phyloP scores from a whole-genome alignment of 495 filamentous ascomycete species.

The Hyaloscypha finlandica region DNA sequence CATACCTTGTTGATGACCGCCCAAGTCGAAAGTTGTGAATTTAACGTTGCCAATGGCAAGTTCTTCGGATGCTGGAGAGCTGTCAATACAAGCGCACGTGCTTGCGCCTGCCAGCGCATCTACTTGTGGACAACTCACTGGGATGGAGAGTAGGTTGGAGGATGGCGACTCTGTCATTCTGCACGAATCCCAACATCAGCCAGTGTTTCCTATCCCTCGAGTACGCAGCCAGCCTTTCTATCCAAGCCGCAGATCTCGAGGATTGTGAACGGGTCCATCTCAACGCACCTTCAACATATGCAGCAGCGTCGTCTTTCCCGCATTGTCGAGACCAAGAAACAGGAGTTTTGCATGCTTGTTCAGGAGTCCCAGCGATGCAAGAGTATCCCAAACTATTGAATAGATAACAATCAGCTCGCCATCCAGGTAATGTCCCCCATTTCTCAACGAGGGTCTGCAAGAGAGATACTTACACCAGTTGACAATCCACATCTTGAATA shows the following conservation, averaged over 20 bases:
- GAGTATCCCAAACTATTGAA: conserved; percentile 81
- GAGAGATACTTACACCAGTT: conserved; percentile 81
- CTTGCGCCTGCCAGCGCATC: conserved; percentile 7
- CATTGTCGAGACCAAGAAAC: conserved; percentile 95
- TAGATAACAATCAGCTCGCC: conserved; percentile 25
- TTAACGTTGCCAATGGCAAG: conserved; percentile 93
- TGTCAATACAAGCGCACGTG: conserved; percentile 27
- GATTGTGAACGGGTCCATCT: conserved; percentile 9
- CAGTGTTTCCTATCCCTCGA: conserved; percentile 3
- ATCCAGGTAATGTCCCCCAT: conserved; percentile 17
- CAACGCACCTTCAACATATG: conserved; percentile 86
- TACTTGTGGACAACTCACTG: conserved; percentile 55
- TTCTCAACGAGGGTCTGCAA: conserved; percentile 8
- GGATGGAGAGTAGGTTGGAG: conserved; percentile 88
- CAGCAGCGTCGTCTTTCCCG: conserved; percentile 92
- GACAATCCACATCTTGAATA: conserved; percentile 82
- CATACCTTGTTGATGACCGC: conserved; percentile 94
- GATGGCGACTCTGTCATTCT: conserved; percentile 95
- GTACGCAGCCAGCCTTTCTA: neutral
- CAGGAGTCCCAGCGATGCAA: conserved; percentile 84
- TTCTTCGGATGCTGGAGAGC: conserved; percentile 79
- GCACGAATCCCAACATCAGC: conserved; percentile 20
- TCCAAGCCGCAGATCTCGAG: neutral
- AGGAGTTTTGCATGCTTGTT: conserved; percentile 98
- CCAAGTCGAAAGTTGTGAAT: conserved; percentile 97